Evolutionary conservation across 257 asterid genomes (phyloP).

Genomic region (Perilla frutescens): DNA sequence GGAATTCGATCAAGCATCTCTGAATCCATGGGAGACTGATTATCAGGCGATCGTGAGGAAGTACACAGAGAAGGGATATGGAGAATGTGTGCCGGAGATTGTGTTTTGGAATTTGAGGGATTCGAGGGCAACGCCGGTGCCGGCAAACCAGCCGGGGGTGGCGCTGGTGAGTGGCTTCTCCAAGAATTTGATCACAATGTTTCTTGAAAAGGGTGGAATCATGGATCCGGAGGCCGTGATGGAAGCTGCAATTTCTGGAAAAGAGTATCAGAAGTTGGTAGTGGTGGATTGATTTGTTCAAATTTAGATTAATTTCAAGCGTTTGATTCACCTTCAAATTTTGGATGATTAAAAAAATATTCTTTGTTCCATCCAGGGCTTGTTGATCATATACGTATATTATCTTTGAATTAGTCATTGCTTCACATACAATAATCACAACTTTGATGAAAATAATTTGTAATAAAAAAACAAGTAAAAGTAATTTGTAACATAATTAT

Average conservation of each 20-base stretch:
- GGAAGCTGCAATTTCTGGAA: constrained; percentile 54
- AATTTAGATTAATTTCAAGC: no score
- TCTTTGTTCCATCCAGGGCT: no score
- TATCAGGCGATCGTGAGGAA: constrained; percentile 49
- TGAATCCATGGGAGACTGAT: constrained; percentile 47
- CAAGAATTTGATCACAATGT: constrained; percentile 52
- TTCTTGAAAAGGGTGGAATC: constrained; percentile 39
- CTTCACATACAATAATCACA: no score
- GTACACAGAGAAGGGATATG: constrained; percentile 41
- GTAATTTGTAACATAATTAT: no score
- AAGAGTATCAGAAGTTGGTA: constrained; percentile 46
- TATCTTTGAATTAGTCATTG: no score
- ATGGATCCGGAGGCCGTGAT: constrained; percentile 44
- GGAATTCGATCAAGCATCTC: constrained; percentile 43
- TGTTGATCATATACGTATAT: no score
- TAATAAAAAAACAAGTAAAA: no score
- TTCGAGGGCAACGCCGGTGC: constrained; percentile 50
- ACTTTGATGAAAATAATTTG: no score
- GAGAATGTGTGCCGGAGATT: constrained; percentile 54
- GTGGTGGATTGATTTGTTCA: constrained; percentile 30
- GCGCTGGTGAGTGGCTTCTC: constrained; percentile 61
- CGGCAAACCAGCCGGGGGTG: constrained; percentile 41
- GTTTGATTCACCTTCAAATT: no score
- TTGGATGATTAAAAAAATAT: no score
- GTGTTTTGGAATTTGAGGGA: constrained; percentile 62